Evolutionary conservation across 169 alveolate genomes (phyloP), one percentile per base, ranked within the genome.

Genomic region (Cyclospora cayetanensis): DNA sequence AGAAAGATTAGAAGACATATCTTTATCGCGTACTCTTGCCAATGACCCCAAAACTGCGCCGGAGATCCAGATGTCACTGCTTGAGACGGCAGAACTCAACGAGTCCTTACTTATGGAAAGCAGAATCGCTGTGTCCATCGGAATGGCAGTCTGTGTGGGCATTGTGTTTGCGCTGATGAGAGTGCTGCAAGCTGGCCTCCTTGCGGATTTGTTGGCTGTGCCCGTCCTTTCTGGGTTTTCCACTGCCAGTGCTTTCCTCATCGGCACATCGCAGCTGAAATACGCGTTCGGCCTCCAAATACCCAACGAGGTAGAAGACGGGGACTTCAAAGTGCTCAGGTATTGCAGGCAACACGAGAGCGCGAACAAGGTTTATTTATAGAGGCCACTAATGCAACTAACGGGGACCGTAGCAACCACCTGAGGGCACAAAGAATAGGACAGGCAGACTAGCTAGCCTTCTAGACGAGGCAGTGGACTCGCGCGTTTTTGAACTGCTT

Each of bases 171-270:
- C 46, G 41, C 77, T 79, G 50, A 79, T 83, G 91, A 72, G 91
- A 4, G 35, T 83, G 55, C 60, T 92, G 25, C 91, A 86, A 29
- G 92, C 92, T 0, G 90, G 90, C 12, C 85, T 86, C 42, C 85
- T 93, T 0, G 93, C 95, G 34, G 92, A 90, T 42, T 79, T 93
- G 37, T 42, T 93, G 53, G 93, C 95, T 29, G 93, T 79, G 1
- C 92, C 95, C 18, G 93, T 93, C 11, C 92, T 93, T 34, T 76
- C 91, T 5, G 95, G 95, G 0, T 93, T 93, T 43, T 77, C 95
- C 1, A 93, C 95, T 0, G 95, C 93, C 25, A 63, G 91, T 37
- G 95, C 95, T 4, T 88, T 93, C 55, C 89, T 93, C 41, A 88
- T 93, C 25, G 95, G 93, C 68, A 93, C 92, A 0, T 76, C 92